Evolutionary conservation across 1,284 basidiomycete genomes (phyloP).

Genomic region (Cryptococcus deneoformans): DNA sequence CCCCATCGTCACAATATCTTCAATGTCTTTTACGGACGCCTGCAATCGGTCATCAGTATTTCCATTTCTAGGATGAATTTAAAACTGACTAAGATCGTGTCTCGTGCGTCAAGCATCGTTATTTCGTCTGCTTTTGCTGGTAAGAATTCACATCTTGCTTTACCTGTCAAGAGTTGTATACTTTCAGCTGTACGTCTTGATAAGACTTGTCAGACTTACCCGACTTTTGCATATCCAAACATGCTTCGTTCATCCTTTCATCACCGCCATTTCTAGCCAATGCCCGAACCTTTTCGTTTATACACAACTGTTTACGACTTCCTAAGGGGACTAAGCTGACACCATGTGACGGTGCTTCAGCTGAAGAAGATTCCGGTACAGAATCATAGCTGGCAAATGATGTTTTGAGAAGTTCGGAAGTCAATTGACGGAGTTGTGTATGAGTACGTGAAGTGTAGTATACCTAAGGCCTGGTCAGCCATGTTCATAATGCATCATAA

Average conservation of each 20-base stretch:
- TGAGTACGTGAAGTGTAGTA: conserved; percentile 95
- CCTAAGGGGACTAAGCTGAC: conserved; percentile 72
- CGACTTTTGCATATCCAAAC: conserved; percentile 73
- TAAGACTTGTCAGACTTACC: conserved; percentile 54
- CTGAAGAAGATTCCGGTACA: conserved; percentile 25
- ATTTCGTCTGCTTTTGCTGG: conserved; percentile 70
- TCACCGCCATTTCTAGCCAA: conserved; percentile 52
- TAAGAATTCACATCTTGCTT: conserved; percentile 71
- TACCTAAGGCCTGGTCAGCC: conserved; percentile 52
- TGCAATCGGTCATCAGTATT: conserved; percentile 35
- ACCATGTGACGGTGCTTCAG: conserved; percentile 51
- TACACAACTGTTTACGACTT: conserved; percentile 90
- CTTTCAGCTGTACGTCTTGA: not conserved
- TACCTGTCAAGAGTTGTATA: conserved; percentile 47
- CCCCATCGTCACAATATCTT: conserved; percentile 80
- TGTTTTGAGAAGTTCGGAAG: conserved; percentile 75
- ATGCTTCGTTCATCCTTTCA: conserved; percentile 87
- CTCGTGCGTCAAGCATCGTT: conserved; percentile 78
- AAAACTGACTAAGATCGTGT: conserved; percentile 71
- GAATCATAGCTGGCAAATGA: conserved; percentile 23
- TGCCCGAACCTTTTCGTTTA: conserved; percentile 65
- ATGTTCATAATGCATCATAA: not conserved
- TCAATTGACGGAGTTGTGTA: conserved; percentile 87
- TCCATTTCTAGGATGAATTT: too few species aligned
- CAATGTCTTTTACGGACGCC: conserved; percentile 89